Evolutionary conservation across 345 rosid genomes (phyloP).

Genomic region (Pugionium cornutum): DNA sequence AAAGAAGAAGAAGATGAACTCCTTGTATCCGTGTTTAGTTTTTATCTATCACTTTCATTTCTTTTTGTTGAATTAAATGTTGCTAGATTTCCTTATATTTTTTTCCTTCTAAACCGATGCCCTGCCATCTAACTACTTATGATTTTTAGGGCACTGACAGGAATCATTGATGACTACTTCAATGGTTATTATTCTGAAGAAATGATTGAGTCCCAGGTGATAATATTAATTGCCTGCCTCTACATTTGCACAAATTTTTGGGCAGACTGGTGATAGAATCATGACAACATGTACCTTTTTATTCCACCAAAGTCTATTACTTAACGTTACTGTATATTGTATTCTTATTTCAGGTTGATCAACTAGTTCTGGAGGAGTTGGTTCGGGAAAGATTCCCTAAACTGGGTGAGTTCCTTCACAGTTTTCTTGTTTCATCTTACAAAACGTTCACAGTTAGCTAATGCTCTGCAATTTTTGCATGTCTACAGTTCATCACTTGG

Average conservation of each 20-base stretch:
- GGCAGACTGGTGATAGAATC: constrained; percentile 27
- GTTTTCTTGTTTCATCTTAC: constrained; percentile 12
- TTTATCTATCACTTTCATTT: constrained; percentile 23
- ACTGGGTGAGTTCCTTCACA: constrained; percentile 60
- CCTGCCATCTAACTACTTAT: constrained; percentile 22
- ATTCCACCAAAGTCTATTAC: neutral
- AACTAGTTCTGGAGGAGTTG: constrained; percentile 93
- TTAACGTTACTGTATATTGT: constrained; percentile 34
- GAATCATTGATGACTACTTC: constrained; percentile 91
- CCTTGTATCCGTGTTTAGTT: constrained; percentile 6
- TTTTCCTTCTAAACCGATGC: neutral
- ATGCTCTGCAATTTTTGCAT: constrained; percentile 31
- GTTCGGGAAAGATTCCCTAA: constrained; percentile 97
- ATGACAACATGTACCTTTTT: constrained; percentile 18
- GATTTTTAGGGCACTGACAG: constrained; percentile 76
- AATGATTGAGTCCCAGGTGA: constrained; percentile 98
- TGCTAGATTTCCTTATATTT: neutral
- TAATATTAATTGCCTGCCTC: constrained; percentile 25
- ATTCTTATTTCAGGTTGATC: constrained; percentile 74
- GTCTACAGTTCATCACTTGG: constrained; percentile 93
- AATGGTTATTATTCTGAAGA: constrained; percentile 97
- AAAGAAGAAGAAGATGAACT: neutral
- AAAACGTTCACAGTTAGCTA: constrained; percentile 17
- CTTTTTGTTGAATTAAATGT: constrained; percentile 19
- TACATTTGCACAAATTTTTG: constrained; percentile 7